These are phyloP conservation scores for Musa acuminata DNA, from an alignment of 176 grass and related monocot species.

Conservation along the genomic window DNA sequence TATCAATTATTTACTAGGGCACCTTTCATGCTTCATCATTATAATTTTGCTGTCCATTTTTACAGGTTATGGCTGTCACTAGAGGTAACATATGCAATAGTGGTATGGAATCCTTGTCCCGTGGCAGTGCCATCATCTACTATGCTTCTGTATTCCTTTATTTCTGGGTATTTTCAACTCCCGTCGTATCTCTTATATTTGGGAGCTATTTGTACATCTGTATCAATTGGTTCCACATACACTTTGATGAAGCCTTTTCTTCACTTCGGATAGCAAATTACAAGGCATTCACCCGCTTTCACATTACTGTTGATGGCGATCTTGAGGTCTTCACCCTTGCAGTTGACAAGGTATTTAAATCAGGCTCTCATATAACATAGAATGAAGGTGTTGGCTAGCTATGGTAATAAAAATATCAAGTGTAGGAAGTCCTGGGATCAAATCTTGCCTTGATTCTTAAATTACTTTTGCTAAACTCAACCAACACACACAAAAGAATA, in stretches of 20 bases:
- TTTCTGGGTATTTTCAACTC: conserved; percentile 97
- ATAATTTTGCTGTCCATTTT: not conserved
- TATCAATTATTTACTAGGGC: not conserved
- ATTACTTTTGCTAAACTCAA: too few species aligned
- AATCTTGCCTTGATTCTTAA: too few species aligned
- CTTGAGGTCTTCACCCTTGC: conserved; percentile 89
- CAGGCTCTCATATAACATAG: not conserved
- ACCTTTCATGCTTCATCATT: not conserved
- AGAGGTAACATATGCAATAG: conserved; percentile 73
- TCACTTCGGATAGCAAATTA: conserved; percentile 93
- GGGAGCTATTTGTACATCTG: conserved; percentile 95
- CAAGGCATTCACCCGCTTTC: conserved; percentile 81
- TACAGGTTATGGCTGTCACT: conserved; percentile 88
- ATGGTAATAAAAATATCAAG: too few species aligned
- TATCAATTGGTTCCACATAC: conserved; percentile 91
- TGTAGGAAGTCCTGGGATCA: too few species aligned
- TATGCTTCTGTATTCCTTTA: conserved; percentile 80
- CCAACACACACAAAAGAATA: too few species aligned
- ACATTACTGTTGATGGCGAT: conserved; percentile 71
- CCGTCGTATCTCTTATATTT: conserved; percentile 78
- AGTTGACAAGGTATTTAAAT: conserved; percentile 65
- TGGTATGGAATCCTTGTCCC: conserved; percentile 77
- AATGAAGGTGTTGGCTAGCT: not conserved
- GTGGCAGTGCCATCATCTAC: conserved; percentile 84
- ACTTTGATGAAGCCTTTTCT: conserved; percentile 97